These are phyloP conservation scores for Circinella minor DNA, from an alignment of 371 early-diverging fungal species.

Conservation along the genomic window DNA sequence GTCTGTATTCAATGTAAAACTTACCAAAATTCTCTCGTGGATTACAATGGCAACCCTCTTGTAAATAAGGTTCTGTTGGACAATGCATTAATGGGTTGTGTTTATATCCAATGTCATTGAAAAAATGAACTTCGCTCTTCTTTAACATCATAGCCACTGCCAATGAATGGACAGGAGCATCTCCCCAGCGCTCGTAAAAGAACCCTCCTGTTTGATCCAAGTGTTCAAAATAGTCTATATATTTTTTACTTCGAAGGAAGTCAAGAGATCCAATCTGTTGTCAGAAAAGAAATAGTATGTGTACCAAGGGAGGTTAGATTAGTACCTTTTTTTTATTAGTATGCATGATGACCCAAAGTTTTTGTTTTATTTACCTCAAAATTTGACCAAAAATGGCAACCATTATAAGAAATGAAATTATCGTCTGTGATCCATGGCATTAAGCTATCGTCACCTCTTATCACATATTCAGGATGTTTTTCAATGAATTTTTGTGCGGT, in stretches of 20 bases:
- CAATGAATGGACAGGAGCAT: constrained; percentile 72
- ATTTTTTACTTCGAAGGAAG: constrained; percentile 75
- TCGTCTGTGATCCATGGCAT: constrained; percentile 38
- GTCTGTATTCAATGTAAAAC: background rate
- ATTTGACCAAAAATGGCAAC: constrained; percentile 84
- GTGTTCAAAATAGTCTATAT: constrained; percentile 79
- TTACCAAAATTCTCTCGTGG: constrained; percentile 56
- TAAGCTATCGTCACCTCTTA: constrained; percentile 26
- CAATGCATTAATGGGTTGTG: constrained; percentile 76
- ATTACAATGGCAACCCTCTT: constrained; percentile 60
- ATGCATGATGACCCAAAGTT: background rate
- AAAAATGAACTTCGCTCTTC: constrained; percentile 86
- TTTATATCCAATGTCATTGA: constrained; percentile 87
- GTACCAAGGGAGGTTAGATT: too few species aligned
- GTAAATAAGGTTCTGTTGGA: constrained; percentile 57
- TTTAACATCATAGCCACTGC: constrained; percentile 84
- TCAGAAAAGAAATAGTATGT: too few species aligned
- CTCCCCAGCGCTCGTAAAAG: constrained; percentile 86
- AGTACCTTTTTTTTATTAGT: background rate
- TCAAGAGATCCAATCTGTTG: constrained; percentile 79
- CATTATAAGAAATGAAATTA: constrained; percentile 46
- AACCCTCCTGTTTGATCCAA: constrained; percentile 88
- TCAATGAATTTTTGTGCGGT: constrained; percentile 62
- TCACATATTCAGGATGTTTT: constrained; percentile 45
- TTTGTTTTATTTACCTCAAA: constrained; percentile 41